Percentiles rank a stretch among this genome's conserved stretches.
Evolutionary conservation across 257 asterid genomes (phyloP).

Genomic region (Solanum chmielewskii): DNA sequence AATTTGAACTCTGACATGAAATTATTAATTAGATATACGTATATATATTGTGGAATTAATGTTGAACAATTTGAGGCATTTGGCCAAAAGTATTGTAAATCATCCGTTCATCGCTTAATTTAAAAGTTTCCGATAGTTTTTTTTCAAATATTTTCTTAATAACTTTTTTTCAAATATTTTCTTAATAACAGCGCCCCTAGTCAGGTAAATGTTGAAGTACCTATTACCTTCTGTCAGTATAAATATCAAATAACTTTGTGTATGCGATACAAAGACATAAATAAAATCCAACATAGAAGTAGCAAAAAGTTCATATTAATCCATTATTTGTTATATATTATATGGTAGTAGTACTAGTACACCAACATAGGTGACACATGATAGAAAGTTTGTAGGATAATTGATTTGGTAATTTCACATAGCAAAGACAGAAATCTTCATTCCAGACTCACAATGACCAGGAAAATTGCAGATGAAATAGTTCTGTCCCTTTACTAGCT

Average conservation of each 20-base stretch:
- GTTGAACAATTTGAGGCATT: neutral
- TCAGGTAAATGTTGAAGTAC: neutral
- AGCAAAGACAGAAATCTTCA: conserved; percentile 50
- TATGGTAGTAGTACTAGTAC: neutral
- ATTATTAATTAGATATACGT: neutral
- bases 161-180: accelerated
- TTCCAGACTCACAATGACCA: conserved; percentile 48
- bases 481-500: conserved; percentile 34
- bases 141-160: no score
- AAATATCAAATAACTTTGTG: neutral
- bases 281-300: neutral
- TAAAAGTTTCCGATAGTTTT: neutral
- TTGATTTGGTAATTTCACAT: neutral
- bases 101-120: no score
- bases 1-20: accelerated
- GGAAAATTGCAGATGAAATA: conserved; percentile 50
- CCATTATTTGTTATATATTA: neutral
- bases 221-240: neutral
- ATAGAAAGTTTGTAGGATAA: neutral
- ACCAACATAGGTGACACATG: neutral
- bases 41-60: neutral
- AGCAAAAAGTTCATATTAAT: neutral
- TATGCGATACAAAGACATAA: neutral
- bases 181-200: neutral
- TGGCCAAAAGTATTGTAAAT: neutral